These are phyloP conservation scores for Fusarium dimerum DNA, from an alignment of 2,329 filamentous ascomycete genomes.

Conservation along the genomic window DNA sequence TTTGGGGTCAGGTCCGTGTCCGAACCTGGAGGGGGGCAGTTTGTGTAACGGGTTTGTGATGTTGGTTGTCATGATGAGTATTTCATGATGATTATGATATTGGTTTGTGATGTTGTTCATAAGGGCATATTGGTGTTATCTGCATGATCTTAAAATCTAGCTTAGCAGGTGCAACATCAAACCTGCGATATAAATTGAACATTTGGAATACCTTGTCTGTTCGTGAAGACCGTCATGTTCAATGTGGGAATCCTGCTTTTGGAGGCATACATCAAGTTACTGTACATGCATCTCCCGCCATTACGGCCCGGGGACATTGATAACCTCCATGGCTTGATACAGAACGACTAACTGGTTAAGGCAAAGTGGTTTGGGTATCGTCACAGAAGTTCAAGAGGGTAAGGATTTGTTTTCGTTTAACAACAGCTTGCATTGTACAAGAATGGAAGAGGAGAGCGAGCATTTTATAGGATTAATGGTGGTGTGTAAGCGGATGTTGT, in stretches of 20 bases:
- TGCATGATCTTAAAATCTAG: too few species aligned
- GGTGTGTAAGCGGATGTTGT: too few species aligned
- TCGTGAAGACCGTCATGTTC: background rate
- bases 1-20: conserved; percentile 3
- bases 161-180: too few species aligned
- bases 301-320: background rate
- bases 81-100: too few species aligned
- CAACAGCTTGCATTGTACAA: conserved; percentile 14
- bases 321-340: background rate
- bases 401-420: conserved; percentile 16
- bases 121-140: too few species aligned
- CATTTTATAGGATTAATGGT: too few species aligned
- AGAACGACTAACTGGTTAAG: background rate
- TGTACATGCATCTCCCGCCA: background rate
- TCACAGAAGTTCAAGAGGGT: background rate
- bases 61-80: background rate
- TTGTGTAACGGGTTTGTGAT: background rate
- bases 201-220: too few species aligned
- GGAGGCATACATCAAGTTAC: background rate
- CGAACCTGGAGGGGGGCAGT: background rate
- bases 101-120: too few species aligned
- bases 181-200: too few species aligned
- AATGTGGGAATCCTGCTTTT: too few species aligned
- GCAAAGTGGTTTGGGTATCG: background rate
- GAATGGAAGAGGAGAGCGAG: conserved; percentile 7